A percentile compares a stretch with the other conserved stretches of the same genome.
Evolutionary conservation across 495 filamentous ascomycete genomes (phyloP).

Genomic region (Annulohypoxylon bovei): DNA sequence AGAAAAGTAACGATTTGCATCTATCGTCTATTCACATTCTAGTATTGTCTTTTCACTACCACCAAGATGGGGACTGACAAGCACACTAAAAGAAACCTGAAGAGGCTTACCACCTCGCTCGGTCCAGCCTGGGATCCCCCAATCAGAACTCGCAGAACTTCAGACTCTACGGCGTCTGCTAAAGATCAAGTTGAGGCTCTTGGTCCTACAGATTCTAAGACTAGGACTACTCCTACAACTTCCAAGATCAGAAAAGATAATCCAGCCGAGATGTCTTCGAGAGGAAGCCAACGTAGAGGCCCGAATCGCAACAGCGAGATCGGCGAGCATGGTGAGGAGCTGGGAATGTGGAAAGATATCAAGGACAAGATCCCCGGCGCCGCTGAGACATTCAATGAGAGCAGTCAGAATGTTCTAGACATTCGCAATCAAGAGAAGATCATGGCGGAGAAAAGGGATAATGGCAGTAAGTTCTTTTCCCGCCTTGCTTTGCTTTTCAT

Average conservation of each 20-base stretch:
- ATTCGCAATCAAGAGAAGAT: slow-evolving; percentile 57
- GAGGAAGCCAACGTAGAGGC: slow-evolving; percentile 57
- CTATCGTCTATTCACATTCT: slow-evolving; percentile 4
- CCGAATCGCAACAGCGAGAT: slow-evolving; percentile 60
- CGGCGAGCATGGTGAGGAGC: slow-evolving; percentile 58
- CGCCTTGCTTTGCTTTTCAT: neutral
- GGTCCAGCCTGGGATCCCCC: slow-evolving; percentile 29
- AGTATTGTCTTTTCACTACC: neutral
- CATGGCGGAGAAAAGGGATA: slow-evolving; percentile 53
- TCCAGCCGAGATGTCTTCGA: slow-evolving; percentile 52
- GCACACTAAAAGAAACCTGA: slow-evolving; percentile 30
- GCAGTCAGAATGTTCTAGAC: slow-evolving; percentile 50
- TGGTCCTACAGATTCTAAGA: neutral
- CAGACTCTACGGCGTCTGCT: neutral
- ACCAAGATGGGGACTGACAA: slow-evolving; percentile 30
- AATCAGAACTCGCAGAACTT: slow-evolving; percentile 4
- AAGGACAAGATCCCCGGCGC: slow-evolving; percentile 54
- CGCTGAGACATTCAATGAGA: slow-evolving; percentile 53
- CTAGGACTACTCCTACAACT: neutral
- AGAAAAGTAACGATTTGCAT: neutral
- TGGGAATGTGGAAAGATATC: slow-evolving; percentile 56
- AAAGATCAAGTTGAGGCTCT: neutral
- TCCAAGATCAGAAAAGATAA: neutral
- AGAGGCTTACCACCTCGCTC: slow-evolving; percentile 23
- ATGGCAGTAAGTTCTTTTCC: slow-evolving; percentile 34